Evolutionary conservation across 1,284 basidiomycete species (phyloP).

Genomic region (Volvariella surrecta): DNA sequence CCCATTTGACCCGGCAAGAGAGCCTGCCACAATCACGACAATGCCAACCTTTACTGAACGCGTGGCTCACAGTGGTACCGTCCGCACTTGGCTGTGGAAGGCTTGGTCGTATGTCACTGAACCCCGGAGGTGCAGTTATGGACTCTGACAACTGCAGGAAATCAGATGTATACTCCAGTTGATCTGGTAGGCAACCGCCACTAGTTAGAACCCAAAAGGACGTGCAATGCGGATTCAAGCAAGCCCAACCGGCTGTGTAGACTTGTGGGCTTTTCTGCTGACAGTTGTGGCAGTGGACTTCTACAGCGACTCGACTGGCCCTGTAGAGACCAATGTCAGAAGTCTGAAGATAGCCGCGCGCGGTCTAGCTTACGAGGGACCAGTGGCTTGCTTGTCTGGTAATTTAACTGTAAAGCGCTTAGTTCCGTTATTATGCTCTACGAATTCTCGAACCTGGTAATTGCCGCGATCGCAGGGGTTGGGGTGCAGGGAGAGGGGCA

Average conservation of each 20-base stretch:
- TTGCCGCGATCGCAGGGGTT: background rate
- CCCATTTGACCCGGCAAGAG: constrained; percentile 66
- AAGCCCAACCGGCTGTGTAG: constrained; percentile 51
- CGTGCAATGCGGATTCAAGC: constrained; percentile 46
- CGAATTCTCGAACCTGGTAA: constrained; percentile 1
- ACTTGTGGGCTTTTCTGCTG: constrained; percentile 34
- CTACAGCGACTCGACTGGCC: constrained; percentile 11
- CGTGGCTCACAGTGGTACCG: constrained; percentile 38
- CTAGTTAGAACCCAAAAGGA: constrained; percentile 39
- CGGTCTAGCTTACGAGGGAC: too few relatives aligned
- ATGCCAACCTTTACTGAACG: constrained; percentile 62
- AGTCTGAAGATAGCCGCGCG: too few relatives aligned
- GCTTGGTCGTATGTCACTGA: constrained; percentile 19
- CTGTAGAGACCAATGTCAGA: too few relatives aligned
- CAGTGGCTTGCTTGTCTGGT: too few relatives aligned
- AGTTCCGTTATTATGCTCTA: too few relatives aligned
- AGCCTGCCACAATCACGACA: constrained; percentile 60
- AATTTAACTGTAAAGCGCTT: too few relatives aligned
- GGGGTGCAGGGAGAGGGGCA: too few relatives aligned
- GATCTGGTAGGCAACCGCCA: constrained; percentile 19
- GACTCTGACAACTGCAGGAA: constrained; percentile 33
- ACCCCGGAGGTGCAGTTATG: constrained; percentile 17
- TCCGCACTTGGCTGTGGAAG: constrained; percentile 20
- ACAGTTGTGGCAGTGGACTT: too few relatives aligned
- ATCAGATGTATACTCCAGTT: constrained; percentile 34